A percentile compares a stretch with the other conserved stretches of the same genome.
Evolutionary conservation across 2,329 filamentous ascomycete genomes (phyloP).

Genomic region (Cladosporium cucumerinum): DNA sequence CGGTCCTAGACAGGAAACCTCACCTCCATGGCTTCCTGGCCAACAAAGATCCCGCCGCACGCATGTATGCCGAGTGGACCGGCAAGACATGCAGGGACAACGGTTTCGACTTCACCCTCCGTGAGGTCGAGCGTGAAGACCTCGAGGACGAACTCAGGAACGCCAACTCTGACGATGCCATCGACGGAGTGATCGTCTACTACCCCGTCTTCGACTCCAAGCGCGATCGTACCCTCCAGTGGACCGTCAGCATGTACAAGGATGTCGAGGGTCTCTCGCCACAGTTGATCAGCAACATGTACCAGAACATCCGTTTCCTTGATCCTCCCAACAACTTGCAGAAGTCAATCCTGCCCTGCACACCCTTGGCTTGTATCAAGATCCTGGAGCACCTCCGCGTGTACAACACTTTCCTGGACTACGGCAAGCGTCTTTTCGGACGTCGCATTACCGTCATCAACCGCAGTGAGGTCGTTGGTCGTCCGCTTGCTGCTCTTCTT

Average conservation of each 20-base stretch:
- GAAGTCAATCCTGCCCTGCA: constrained; percentile 94
- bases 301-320: constrained; percentile 94
- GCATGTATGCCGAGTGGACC: constrained; percentile 95
- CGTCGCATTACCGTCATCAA: constrained; percentile 97
- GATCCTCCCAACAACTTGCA: constrained; percentile 72
- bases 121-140: constrained; percentile 76
- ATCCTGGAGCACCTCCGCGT: constrained; percentile 93
- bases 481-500: constrained; percentile 84
- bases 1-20: constrained; percentile 68
- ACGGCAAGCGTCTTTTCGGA: constrained; percentile 88
- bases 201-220: constrained; percentile 92
- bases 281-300: constrained; percentile 98
- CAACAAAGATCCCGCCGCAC: constrained; percentile 83
- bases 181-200: constrained; percentile 95
- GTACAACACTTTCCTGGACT: constrained; percentile 91
- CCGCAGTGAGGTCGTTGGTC: constrained; percentile 89
- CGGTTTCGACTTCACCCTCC: constrained; percentile 85
- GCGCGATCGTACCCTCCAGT: constrained; percentile 93
- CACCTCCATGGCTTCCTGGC: constrained; percentile 88
- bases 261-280: constrained; percentile 95
- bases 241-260: constrained; percentile 84
- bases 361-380: constrained; percentile 92
- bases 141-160: constrained; percentile 85
- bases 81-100: constrained; percentile 95
- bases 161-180: constrained; percentile 72